Evolutionary conservation across 2,329 filamentous ascomycete genomes (phyloP).

Genomic region (Elsinoe batatas): DNA sequence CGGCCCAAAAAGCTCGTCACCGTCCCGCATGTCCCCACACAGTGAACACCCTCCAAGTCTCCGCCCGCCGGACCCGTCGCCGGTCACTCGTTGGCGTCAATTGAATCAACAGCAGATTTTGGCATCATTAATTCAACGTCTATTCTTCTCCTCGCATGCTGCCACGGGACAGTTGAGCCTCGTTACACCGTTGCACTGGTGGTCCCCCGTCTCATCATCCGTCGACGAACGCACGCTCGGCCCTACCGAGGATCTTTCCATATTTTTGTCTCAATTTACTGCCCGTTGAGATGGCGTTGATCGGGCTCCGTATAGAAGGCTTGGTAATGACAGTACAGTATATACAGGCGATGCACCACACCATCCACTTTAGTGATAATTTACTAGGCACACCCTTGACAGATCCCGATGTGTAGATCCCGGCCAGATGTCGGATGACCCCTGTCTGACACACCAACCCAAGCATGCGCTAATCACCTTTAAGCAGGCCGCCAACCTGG

Average conservation of each 20-base stretch:
- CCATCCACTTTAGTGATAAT: not conserved
- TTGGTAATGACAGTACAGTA: not conserved
- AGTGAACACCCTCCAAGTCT: not conserved
- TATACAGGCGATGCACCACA: not conserved
- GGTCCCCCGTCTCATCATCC: not conserved
- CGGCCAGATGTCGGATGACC: not conserved
- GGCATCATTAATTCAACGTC: not conserved
- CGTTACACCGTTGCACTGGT: conserved; percentile 1
- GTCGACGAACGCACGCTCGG: not conserved
- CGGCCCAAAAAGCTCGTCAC: not conserved
- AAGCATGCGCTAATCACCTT: not conserved
- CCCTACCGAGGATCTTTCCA: conserved; percentile 9
- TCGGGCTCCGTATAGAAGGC: conserved; percentile 8
- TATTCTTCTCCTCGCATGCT: not conserved
- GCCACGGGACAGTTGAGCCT: not conserved
- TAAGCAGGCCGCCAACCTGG: not conserved
- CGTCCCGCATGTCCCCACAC: too few species aligned
- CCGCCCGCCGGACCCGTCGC: not conserved
- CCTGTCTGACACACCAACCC: not conserved
- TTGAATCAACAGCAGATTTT: too few species aligned
- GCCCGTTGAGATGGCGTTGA: not conserved
- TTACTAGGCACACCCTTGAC: not conserved
- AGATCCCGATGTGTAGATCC: conserved; percentile 4
- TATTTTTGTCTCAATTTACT: conserved; percentile 5
- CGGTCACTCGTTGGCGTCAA: not conserved